Conservation (phyloP, 129 eudicot species). For the Helianthus annuus region HanXRQr2.0-SUNRISE NC_035435.2:157028880-157029379, state of each 20-base stretch:
- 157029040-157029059: conserved; percentile 31
- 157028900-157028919: neutral
- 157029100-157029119: no score
- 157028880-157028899: neutral
- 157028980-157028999: neutral
- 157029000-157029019: conserved; percentile 35
- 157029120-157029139: no score
- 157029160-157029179: conserved; percentile 26
- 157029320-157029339: conserved; percentile 40
- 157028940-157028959: conserved; percentile 38
- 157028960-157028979: conserved; percentile 34
- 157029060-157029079: conserved; percentile 31
- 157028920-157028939: no score
- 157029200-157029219: conserved; percentile 36
- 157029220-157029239: neutral
- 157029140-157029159: conserved; percentile 33
- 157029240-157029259: no score
- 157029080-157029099: conserved; percentile 8
- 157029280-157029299: conserved; percentile 57
- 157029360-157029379: conserved; percentile 35
- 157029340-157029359: no score
- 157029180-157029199: conserved; percentile 30
- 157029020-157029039: conserved; percentile 43
- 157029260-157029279: conserved; percentile 37
- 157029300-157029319: conserved; percentile 50